Percentiles rank a stretch among this genome's conserved stretches.
Conservation (phyloP, 2,329 filamentous ascomycete species). For the Aspergillus alliaceus region DNA sequence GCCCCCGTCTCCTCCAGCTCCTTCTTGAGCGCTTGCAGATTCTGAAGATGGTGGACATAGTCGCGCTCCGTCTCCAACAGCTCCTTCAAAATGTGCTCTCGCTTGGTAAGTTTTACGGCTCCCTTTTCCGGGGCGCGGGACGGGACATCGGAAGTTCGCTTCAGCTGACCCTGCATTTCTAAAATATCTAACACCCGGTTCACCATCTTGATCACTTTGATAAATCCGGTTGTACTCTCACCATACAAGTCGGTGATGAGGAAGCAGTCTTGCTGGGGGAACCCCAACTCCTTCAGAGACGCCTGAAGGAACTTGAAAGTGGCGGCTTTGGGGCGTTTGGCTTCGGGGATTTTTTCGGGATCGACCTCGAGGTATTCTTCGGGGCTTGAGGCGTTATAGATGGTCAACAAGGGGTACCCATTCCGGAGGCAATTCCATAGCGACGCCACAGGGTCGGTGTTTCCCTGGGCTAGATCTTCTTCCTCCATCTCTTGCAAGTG, state of each 20-base stretch:
- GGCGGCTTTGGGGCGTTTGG: constrained; percentile 80
- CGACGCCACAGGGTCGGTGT: constrained; percentile 80
- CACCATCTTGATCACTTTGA: constrained; percentile 93
- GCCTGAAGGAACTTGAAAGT: constrained; percentile 92
- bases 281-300: constrained; percentile 77
- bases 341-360: constrained; percentile 61
- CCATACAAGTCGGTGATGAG: constrained; percentile 89
- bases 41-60: constrained; percentile 95
- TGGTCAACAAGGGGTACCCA: constrained; percentile 78
- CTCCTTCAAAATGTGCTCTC: constrained; percentile 88
- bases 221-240: constrained; percentile 94
- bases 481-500: constrained; percentile 72
- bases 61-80: constrained; percentile 93
- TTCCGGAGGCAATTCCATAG: constrained; percentile 84
- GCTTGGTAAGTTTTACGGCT: constrained; percentile 63
- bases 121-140: constrained; percentile 48
- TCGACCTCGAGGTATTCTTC: constrained; percentile 67
- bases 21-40: constrained; percentile 88
- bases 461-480: constrained; percentile 61
- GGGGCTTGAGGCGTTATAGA: constrained; percentile 84
- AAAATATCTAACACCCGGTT: constrained; percentile 88
- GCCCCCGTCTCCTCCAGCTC: constrained; percentile 83
- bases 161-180: constrained; percentile 74
- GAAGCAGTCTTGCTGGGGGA: constrained; percentile 81
- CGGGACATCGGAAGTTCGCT: constrained; percentile 54